Percentiles rank a stretch among this genome's conserved stretches.
phyloP scores from a whole-genome alignment of 1,284 basidiomycete genomes.

The Peniophora sp. region DNA sequence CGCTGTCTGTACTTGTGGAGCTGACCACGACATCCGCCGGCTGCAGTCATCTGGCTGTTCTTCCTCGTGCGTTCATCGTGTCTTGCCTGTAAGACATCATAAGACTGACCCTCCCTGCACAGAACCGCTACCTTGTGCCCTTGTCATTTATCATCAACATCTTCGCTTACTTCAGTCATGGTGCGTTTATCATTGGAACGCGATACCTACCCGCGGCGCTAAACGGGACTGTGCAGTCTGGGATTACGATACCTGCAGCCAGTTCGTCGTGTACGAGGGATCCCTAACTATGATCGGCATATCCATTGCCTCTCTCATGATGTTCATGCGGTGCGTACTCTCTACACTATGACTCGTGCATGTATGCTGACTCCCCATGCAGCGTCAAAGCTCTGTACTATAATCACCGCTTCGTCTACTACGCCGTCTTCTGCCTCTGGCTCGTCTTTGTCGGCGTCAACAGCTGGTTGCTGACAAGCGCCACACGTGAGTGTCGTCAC shows the following conservation, averaged over 20 bases:
- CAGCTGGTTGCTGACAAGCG: slow-evolving; percentile 37
- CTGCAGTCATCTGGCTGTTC: slow-evolving; percentile 38
- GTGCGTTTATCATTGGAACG: slow-evolving; percentile 22
- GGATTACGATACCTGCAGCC: slow-evolving; percentile 27
- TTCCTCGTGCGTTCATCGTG: slow-evolving; percentile 29
- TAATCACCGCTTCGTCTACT: slow-evolving; percentile 25
- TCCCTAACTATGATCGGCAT: slow-evolving; percentile 41
- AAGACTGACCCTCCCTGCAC: not conserved
- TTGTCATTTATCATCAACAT: slow-evolving; percentile 42
- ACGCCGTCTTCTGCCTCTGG: slow-evolving; percentile 27
- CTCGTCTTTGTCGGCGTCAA: slow-evolving; percentile 34
- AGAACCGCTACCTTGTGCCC: slow-evolving; percentile 46
- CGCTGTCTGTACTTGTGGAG: not conserved
- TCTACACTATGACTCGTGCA: not conserved
- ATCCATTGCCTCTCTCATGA: slow-evolving; percentile 42
- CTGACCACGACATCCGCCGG: not conserved
- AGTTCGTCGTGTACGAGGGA: slow-evolving; percentile 44
- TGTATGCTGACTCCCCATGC: not conserved
- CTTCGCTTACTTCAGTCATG: slow-evolving; percentile 35
- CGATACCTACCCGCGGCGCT: not conserved
- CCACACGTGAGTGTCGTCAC: slow-evolving; percentile 23
- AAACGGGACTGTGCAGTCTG: not conserved
- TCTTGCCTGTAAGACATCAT: not conserved
- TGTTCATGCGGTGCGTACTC: slow-evolving; percentile 24
- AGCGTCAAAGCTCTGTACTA: slow-evolving; percentile 41